Percentiles rank a stretch among this genome's conserved stretches.
phyloP scores from a whole-genome alignment of 176 grass and related monocot genomes.

The Bromus sterilis region DNA sequence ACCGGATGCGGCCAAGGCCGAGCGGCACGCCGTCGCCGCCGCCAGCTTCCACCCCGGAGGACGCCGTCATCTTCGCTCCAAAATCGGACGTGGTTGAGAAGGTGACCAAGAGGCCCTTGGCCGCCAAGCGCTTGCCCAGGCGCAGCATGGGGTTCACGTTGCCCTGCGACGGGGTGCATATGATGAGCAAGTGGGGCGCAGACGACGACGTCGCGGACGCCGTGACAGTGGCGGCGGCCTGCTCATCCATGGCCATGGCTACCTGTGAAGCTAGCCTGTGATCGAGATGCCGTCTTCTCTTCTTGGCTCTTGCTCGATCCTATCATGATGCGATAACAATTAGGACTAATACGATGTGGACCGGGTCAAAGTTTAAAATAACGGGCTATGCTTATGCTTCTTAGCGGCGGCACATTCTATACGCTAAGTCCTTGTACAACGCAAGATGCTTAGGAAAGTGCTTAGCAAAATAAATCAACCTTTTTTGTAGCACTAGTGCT shows the following conservation, averaged over 20 bases:
- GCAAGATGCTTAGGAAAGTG: too few relatives aligned
- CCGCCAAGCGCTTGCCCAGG: slow-evolving; percentile 60
- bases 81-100: slow-evolving; percentile 32
- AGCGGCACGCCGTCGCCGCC: slow-evolving; percentile 24
- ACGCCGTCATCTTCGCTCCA: slow-evolving; percentile 23
- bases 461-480: too few relatives aligned
- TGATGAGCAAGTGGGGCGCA: slow-evolving; percentile 35
- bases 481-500: too few relatives aligned
- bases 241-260: background rate
- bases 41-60: background rate
- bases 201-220: background rate
- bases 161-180: slow-evolving; percentile 59
- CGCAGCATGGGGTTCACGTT: slow-evolving; percentile 71
- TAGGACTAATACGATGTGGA: background rate
- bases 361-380: too few relatives aligned
- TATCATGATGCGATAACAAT: background rate
- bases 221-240: background rate
- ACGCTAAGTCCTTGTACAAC: too few relatives aligned
- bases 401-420: too few relatives aligned
- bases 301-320: background rate
- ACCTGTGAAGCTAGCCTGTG: background rate
- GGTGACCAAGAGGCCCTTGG: slow-evolving; percentile 61
- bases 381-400: too few relatives aligned
- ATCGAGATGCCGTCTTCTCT: background rate
- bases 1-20: slow-evolving; percentile 50